Percentiles rank a stretch among this genome's conserved stretches.
phyloP scores from a whole-genome alignment of 1,139 yeast species.

The Arxiozyma slooffiae region DNA sequence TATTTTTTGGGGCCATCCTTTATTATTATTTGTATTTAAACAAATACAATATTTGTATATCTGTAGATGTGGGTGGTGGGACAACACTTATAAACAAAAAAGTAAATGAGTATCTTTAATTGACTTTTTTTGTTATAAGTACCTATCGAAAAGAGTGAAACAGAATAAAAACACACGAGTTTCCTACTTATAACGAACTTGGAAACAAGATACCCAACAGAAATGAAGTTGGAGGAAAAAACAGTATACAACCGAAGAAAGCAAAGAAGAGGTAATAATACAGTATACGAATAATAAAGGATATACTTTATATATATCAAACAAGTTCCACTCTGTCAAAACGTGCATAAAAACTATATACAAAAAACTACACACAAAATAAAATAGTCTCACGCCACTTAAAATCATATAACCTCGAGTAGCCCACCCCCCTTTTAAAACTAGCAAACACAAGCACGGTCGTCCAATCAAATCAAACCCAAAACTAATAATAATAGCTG shows the following conservation, averaged over 20 bases:
- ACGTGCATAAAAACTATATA: neutral
- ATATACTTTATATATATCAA: neutral
- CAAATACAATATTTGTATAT: neutral
- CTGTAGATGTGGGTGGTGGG: neutral
- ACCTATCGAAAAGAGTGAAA: no score
- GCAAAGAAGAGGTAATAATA: neutral
- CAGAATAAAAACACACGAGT: no score
- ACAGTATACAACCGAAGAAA: neutral
- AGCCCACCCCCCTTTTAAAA: neutral
- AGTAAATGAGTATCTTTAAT: no score
- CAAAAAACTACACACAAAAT: neutral
- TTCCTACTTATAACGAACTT: no score
- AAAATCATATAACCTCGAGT: neutral
- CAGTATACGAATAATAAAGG: neutral
- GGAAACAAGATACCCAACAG: no score
- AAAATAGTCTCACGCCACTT: no score
- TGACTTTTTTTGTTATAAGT: neutral
- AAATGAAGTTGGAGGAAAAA: no score
- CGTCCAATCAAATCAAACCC: neutral
- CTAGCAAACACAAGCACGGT: neutral
- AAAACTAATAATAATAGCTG: neutral
- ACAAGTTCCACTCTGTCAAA: neutral
- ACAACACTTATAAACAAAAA: no score
- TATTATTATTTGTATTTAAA: no score
- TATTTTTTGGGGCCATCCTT: conserved; percentile 39